A percentile compares a stretch with the other conserved stretches of the same genome.
phyloP scores from a whole-genome alignment of 1,284 basidiomycete genomes.

The Earliella scabrosa region DNA sequence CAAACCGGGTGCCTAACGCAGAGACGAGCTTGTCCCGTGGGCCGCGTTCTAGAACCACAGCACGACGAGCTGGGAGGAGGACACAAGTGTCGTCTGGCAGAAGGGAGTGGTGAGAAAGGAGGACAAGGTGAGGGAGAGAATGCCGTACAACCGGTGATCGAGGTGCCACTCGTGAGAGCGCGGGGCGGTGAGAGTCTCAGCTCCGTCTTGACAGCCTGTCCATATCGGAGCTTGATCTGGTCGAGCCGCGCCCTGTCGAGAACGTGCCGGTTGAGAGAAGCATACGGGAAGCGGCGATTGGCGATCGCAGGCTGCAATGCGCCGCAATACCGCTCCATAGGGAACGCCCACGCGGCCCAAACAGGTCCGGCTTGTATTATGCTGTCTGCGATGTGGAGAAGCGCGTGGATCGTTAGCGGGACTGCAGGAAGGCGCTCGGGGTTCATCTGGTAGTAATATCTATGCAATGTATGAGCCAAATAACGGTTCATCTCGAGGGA shows the following conservation, averaged over 20 bases:
- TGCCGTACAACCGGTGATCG: not conserved
- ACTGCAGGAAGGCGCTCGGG: conserved; percentile 37
- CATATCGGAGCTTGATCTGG: conserved; percentile 22
- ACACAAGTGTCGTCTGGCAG: not conserved
- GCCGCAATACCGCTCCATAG: conserved; percentile 44
- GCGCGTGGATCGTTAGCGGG: conserved; percentile 43
- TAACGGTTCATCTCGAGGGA: not conserved
- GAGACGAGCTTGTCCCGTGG: not conserved
- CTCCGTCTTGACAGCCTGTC: not conserved
- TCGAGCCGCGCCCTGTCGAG: conserved; percentile 23
- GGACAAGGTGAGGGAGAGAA: not conserved
- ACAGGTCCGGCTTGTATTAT: conserved; percentile 39
- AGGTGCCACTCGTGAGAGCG: not conserved
- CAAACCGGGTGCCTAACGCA: not conserved
- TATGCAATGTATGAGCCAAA: conserved; percentile 14
- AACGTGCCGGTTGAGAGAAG: conserved; percentile 30
- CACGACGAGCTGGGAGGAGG: not conserved
- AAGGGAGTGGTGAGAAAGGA: not conserved
- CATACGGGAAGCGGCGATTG: conserved; percentile 31
- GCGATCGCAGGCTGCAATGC: conserved; percentile 29
- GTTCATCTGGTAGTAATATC: conserved; percentile 44
- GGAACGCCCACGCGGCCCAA: conserved; percentile 45
- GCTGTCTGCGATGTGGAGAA: conserved; percentile 40
- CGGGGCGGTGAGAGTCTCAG: not conserved
- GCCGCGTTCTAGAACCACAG: not conserved